Percentiles rank a stretch among this genome's conserved stretches.
Conservation (phyloP, 495 filamentous ascomycete species). For the Evernia prunastri region DNA sequence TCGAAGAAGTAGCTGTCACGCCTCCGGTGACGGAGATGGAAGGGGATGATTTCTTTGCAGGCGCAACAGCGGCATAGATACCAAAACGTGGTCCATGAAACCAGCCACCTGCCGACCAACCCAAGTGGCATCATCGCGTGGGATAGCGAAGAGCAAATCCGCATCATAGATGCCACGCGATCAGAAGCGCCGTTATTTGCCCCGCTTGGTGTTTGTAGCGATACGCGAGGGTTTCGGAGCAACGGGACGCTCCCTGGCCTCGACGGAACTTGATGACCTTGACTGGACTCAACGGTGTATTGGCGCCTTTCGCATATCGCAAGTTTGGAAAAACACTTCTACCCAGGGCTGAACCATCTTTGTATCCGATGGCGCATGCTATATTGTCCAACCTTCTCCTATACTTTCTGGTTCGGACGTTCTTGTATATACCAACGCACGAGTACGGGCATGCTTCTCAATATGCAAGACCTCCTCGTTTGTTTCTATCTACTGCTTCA, state of each 20-base stretch:
- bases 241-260: not conserved
- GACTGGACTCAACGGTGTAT: not conserved
- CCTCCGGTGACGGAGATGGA: not conserved
- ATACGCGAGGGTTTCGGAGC: not conserved
- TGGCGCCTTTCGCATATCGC: not conserved
- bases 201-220: not conserved
- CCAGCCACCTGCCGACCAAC: not conserved
- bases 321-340: not conserved
- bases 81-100: not conserved
- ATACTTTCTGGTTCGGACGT: not conserved
- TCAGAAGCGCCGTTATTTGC: not conserved
- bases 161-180: not conserved
- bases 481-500: not conserved
- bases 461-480: not conserved
- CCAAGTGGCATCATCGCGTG: no score
- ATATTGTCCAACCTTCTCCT: not conserved
- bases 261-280: not conserved
- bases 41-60: not conserved
- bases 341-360: not conserved
- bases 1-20: not conserved
- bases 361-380: not conserved
- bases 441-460: not conserved
- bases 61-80: not conserved
- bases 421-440: not conserved
- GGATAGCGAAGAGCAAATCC: not conserved